These are phyloP conservation scores for Pyricularia sp. DNA, from an alignment of 2,329 filamentous ascomycete species.

Conservation along the genomic window DNA sequence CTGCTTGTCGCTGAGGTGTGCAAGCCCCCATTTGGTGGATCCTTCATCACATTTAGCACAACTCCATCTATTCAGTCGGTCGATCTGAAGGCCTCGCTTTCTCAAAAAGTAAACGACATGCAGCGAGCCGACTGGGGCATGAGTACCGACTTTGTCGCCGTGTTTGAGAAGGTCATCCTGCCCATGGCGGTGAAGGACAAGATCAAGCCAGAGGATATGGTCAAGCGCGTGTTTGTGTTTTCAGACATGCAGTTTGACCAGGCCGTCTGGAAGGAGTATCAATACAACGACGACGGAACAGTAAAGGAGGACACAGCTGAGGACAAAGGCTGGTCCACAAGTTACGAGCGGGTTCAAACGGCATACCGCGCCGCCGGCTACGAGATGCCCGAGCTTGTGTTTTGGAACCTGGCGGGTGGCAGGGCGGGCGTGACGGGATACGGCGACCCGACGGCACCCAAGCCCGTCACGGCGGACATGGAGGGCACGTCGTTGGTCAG, in stretches of 20 bases:
- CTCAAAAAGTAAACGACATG: background rate
- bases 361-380: slow-evolving; percentile 40
- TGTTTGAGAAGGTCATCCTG: slow-evolving; percentile 44
- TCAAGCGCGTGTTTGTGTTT: slow-evolving; percentile 52
- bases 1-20: slow-evolving; percentile 45
- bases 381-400: slow-evolving; percentile 48
- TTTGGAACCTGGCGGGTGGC: slow-evolving; percentile 47
- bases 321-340: slow-evolving; percentile 27
- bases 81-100: slow-evolving; percentile 17
- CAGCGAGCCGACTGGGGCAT: slow-evolving; percentile 25
- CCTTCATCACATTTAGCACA: slow-evolving; percentile 44
- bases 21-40: slow-evolving; percentile 40
- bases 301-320: background rate
- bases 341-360: slow-evolving; percentile 38
- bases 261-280: slow-evolving; percentile 12
- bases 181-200: slow-evolving; percentile 41
- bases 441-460: slow-evolving; percentile 26
- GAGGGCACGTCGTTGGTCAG: slow-evolving; percentile 39
- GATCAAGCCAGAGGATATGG: slow-evolving; percentile 46
- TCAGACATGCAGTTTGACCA: slow-evolving; percentile 51
- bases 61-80: slow-evolving; percentile 30
- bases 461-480: slow-evolving; percentile 36
- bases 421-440: slow-evolving; percentile 12
- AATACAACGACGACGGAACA: too few relatives aligned
- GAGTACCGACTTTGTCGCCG: slow-evolving; percentile 42